Evolutionary conservation across 108 stramenopile genomes (phyloP).

Genomic region (Aureococcus anophagefferens): DNA sequence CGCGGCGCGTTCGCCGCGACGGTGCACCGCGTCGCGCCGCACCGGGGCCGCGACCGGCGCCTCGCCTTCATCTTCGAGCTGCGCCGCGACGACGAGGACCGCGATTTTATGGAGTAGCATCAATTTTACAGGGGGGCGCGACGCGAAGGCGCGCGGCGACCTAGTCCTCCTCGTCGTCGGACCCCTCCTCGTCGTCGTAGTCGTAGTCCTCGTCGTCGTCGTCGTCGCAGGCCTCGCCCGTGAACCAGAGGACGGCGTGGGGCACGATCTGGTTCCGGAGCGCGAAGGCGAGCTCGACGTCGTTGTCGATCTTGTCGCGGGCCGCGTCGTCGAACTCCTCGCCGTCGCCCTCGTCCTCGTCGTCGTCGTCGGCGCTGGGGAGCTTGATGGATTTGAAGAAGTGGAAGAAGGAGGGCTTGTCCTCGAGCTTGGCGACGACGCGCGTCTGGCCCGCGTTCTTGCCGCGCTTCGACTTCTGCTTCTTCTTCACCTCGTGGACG

Average conservation of each 20-base stretch:
- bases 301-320: slow-evolving; percentile 68
- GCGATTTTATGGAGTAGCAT: too few relatives aligned
- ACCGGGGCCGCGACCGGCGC: too few relatives aligned
- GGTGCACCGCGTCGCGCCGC: too few relatives aligned
- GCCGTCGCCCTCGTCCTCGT: slow-evolving; percentile 46
- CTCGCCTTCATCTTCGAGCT: too few relatives aligned
- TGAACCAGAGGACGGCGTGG: slow-evolving; percentile 82
- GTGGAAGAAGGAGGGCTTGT: slow-evolving; percentile 76
- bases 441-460: slow-evolving; percentile 68
- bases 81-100: too few relatives aligned
- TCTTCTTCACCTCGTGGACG: slow-evolving; percentile 51
- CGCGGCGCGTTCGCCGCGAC: too few relatives aligned
- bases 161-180: slow-evolving; percentile 13
- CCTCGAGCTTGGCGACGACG: slow-evolving; percentile 56
- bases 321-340: slow-evolving; percentile 69
- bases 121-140: too few relatives aligned
- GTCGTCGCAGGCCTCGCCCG: slow-evolving; percentile 62
- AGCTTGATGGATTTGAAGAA: slow-evolving; percentile 46
- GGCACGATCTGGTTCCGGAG: slow-evolving; percentile 73
- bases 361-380: slow-evolving; percentile 44
- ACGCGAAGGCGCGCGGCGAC: too few relatives aligned
- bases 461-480: slow-evolving; percentile 70
- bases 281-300: slow-evolving; percentile 82
- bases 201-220: slow-evolving; percentile 25
- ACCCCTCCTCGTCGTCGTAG: slow-evolving; percentile 19